phyloP scores from a whole-genome alignment of 2,329 filamentous ascomycete species.

The Verticillium zaregamsianum region DNA sequence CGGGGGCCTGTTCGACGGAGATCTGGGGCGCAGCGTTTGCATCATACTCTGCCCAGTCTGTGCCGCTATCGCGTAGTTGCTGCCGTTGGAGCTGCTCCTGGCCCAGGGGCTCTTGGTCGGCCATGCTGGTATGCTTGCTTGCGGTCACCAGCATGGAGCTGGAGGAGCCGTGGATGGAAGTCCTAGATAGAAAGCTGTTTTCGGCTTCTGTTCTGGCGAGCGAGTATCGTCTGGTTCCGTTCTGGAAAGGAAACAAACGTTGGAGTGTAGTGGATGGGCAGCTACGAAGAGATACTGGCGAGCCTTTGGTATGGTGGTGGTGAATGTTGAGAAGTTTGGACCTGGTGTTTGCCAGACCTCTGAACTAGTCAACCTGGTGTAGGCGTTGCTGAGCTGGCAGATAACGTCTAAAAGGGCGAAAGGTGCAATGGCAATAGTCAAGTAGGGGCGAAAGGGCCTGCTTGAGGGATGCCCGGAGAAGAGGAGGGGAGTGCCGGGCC shows the following conservation, averaged over 20 bases:
- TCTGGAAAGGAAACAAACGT: neutral
- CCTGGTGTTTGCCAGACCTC: too few species aligned
- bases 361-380: too few species aligned
- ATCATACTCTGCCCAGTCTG: slow-evolving; percentile 5
- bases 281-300: neutral
- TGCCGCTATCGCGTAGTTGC: neutral
- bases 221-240: too few species aligned
- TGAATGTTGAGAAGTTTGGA: neutral
- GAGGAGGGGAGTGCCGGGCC: neutral
- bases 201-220: neutral
- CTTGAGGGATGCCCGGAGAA: neutral
- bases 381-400: too few species aligned
- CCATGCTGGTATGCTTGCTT: too few species aligned
- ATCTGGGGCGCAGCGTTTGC: slow-evolving; percentile 8
- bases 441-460: too few species aligned
- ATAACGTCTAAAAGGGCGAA: too few species aligned
- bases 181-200: neutral
- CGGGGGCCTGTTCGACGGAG: slow-evolving; percentile 5
- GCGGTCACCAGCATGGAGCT: too few species aligned
- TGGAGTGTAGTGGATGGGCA: neutral
- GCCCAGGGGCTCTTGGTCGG: too few species aligned
- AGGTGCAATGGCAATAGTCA: too few species aligned
- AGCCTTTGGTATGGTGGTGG: neutral
- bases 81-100: neutral
- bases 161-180: too few species aligned